phyloP scores from a whole-genome alignment of 306 rosid species.

The Senna tora region DNA sequence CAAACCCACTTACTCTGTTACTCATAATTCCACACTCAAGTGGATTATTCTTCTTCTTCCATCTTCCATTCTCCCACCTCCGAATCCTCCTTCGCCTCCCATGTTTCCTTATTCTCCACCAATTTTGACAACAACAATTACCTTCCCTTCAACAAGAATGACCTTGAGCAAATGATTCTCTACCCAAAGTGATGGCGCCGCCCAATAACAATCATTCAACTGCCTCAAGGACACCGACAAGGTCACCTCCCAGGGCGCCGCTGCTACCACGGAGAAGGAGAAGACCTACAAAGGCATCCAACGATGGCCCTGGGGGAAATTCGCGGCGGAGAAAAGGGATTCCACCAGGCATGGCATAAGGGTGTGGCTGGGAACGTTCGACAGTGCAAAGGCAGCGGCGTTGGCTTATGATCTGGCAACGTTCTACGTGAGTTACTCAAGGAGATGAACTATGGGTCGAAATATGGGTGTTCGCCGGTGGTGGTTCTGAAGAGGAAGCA shows the following conservation, averaged over 20 bases:
- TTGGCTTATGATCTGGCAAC: conserved; percentile 96
- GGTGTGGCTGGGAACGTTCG: conserved; percentile 97
- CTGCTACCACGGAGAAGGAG: conserved; percentile 42
- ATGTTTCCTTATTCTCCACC: conserved; percentile 50
- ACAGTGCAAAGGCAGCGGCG: conserved; percentile 91
- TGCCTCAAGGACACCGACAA: conserved; percentile 61
- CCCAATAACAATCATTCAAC: background rate
- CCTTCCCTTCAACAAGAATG: conserved; percentile 90
- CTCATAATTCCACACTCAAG: conserved; percentile 12
- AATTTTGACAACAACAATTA: conserved; percentile 33
- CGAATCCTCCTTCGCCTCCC: conserved; percentile 57
- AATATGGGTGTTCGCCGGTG: conserved; percentile 82
- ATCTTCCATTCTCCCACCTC: conserved; percentile 51
- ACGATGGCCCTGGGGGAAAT: conserved; percentile 93
- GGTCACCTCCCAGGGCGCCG: conserved; percentile 40
- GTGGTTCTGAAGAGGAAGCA: conserved; percentile 87
- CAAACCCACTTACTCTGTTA: background rate
- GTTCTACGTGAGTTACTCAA: conserved; percentile 76
- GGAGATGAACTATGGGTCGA: conserved; percentile 56
- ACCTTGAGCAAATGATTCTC: conserved; percentile 86
- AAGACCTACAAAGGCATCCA: conserved; percentile 79
- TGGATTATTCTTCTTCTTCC: conserved; percentile 48
- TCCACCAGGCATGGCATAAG: conserved; percentile 80
- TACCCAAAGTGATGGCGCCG: conserved; percentile 33
- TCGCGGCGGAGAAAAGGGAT: conserved; percentile 93